A percentile compares a stretch with the other conserved stretches of the same genome.
phyloP scores from a whole-genome alignment of 1,284 basidiomycete species.

The Cryptococcus sp. region DNA sequence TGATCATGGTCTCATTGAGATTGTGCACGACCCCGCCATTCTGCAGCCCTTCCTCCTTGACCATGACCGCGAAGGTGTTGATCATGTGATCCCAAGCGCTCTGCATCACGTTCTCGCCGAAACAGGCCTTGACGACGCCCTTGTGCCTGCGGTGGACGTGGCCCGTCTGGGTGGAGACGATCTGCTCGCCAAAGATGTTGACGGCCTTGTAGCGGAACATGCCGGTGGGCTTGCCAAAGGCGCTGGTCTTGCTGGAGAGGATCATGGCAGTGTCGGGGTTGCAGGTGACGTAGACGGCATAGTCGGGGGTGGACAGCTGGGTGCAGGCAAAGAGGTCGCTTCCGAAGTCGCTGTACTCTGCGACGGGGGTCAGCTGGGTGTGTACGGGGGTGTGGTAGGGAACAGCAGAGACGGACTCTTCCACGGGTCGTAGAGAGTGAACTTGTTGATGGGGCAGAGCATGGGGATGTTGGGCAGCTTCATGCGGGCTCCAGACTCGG shows the following conservation, averaged over 20 bases:
- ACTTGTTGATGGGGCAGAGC: no score
- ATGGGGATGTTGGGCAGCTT: no score
- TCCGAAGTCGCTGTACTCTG: slow-evolving; percentile 18
- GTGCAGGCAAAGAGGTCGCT: slow-evolving; percentile 23
- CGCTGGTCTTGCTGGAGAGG: slow-evolving; percentile 3
- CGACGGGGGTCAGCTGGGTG: not conserved
- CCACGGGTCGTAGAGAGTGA: no score
- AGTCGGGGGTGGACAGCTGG: slow-evolving; percentile 9
- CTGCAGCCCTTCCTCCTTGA: no score
- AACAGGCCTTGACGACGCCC: slow-evolving; percentile 18
- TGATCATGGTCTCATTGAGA: no score
- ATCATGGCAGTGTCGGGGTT: slow-evolving; percentile 1
- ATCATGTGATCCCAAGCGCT: no score
- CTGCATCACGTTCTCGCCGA: slow-evolving; percentile 5
- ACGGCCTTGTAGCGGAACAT: slow-evolving; percentile 18
- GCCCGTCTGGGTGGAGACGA: slow-evolving; percentile 13
- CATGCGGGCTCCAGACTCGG: not conserved
- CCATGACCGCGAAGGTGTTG: no score
- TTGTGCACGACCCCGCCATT: no score
- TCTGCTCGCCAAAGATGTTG: slow-evolving; percentile 21
- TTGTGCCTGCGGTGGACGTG: slow-evolving; percentile 20
- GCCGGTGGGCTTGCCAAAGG: slow-evolving; percentile 13
- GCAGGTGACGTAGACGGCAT: slow-evolving; percentile 20
- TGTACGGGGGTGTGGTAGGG: not conserved
- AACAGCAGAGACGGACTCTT: no score